Conservation (phyloP, 768 basidiomycete genomes). For the Boletus subparvulus region DNA sequence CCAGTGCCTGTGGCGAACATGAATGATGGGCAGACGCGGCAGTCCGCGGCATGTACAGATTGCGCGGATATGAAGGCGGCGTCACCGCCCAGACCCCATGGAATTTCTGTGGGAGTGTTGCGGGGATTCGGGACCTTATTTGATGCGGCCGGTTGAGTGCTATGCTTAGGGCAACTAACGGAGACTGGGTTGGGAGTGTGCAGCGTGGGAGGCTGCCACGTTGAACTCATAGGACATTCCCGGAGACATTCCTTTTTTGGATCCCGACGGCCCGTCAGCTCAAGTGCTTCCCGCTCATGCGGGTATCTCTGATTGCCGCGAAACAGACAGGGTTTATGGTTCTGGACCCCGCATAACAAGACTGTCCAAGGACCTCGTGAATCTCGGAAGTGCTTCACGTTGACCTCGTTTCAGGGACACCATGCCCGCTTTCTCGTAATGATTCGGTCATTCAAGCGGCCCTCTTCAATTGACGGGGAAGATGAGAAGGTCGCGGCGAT, state of each 20-base stretch:
- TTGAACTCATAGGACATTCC: not conserved
- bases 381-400: constrained; percentile 13
- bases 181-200: not conserved
- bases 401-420: constrained; percentile 29
- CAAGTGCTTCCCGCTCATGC: not conserved
- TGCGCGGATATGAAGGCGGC: constrained; percentile 34
- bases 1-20: constrained; percentile 31
- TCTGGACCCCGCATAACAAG: constrained; percentile 6
- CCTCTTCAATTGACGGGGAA: constrained; percentile 29
- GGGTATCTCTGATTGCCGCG: not conserved
- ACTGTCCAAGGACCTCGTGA: constrained; percentile 5
- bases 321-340: constrained; percentile 5
- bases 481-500: constrained; percentile 36
- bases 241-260: constrained; percentile 8
- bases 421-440: constrained; percentile 34
- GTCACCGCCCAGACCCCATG: constrained; percentile 12
- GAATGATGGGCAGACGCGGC: constrained; percentile 24
- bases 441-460: constrained; percentile 34
- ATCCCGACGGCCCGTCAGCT: not conserved
- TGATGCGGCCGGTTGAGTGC: constrained; percentile 6
- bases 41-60: constrained; percentile 25
- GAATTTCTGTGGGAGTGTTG: constrained; percentile 1
- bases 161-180: constrained; percentile 4
- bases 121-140: not conserved
- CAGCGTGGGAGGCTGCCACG: not conserved